Base-by-base conservation (phyloP, 208 protist species). In the Jaenimonas drosophilae region DNA sequence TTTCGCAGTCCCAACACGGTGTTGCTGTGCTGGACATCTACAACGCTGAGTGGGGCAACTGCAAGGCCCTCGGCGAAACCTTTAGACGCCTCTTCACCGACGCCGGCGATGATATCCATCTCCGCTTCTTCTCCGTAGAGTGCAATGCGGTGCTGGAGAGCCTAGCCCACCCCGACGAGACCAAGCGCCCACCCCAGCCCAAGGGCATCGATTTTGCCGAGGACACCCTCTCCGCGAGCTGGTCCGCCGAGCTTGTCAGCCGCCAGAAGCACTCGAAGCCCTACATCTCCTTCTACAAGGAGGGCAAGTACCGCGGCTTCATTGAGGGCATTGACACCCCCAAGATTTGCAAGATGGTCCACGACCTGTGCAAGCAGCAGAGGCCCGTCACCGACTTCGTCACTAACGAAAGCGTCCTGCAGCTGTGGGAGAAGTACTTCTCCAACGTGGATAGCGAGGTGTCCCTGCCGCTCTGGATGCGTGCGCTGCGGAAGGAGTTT, bases 211-310 rank as follows among this genome's bases (percentile, higher is more conserved):
- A 77, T 26, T 60, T 63, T 17, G 69, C 50, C 39, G 54, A 48
- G 3, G 86, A 94, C 46, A 90, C 82, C 0, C 56, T 81, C 9
- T 40, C 63, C 27, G 30, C 39, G n/a, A 71, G 63, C 50, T 94
- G 86, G 86, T 54, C 46, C 7, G 25, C 47, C 16, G 75, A 86
- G 11, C 64, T 94, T 23, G 53, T 69, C 41, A 42, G 53, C 30
- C 78, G 82, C 16, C 52, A 59, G 30, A 64, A 74, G 21, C 77
- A 94, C 49, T 86, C 87, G 7, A 89, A 88, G 60, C 80, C 87
- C 31, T 88, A 76, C 50, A 90, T 94, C 54, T 50, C 82, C 36
- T 88, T 91, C 45, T 94, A 79, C 67, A 91, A 91, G 58, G 82
- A 94, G 37, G 82, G 87, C 12, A 83, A 54, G 38, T 69, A 73